Evolutionary conservation across 1,284 basidiomycete genomes (phyloP).

Genomic region (Malassezia pachydermatis): DNA sequence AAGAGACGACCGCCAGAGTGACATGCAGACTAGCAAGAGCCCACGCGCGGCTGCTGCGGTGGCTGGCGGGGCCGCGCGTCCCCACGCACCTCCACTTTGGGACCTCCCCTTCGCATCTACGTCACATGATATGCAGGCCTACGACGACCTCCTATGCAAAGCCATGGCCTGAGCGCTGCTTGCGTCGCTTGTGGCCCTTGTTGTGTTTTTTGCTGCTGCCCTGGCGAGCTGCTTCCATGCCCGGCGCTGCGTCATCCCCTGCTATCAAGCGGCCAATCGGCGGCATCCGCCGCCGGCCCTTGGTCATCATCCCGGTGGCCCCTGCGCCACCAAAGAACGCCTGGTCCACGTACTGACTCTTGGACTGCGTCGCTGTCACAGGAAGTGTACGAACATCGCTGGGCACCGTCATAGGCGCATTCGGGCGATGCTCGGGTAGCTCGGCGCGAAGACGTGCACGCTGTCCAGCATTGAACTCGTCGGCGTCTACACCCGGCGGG

Average conservation of each 20-base stretch:
- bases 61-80: not conserved
- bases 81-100: not conserved
- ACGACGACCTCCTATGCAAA: constrained; percentile 5
- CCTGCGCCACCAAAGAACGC: constrained; percentile 66
- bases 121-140: not conserved
- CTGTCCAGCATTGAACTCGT: constrained; percentile 68
- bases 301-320: constrained; percentile 53
- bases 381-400: not conserved
- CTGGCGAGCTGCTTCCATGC: constrained; percentile 19
- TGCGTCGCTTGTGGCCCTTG: constrained; percentile 62
- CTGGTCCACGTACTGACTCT: constrained; percentile 11
- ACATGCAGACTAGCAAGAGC: not conserved
- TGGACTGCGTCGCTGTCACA: constrained; percentile 11
- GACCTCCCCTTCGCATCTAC: not conserved
- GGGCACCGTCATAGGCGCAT: not conserved
- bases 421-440: constrained; percentile 23
- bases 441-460: constrained; percentile 57
- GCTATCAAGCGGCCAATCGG: constrained; percentile 50
- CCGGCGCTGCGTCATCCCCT: constrained; percentile 29
- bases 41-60: not conserved
- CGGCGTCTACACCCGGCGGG: constrained; percentile 59
- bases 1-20: not conserved
- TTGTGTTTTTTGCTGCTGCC: constrained; percentile 68
- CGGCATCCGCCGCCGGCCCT: constrained; percentile 51
- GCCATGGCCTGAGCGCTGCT: constrained; percentile 37